Evolutionary conservation across 345 rosid genomes (phyloP).

Genomic region (Psidium friedrichsthalianum): DNA sequence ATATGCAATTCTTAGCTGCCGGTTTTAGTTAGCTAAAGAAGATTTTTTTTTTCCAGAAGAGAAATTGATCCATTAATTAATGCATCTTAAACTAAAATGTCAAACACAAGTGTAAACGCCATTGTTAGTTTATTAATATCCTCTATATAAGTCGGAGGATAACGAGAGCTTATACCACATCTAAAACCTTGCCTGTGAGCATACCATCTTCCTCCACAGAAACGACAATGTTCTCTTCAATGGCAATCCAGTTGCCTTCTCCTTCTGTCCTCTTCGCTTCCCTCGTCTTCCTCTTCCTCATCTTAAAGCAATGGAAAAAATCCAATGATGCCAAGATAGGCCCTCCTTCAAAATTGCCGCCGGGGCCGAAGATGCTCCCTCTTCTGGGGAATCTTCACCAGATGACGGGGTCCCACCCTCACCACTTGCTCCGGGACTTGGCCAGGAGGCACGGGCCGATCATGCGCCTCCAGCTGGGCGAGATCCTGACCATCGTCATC

Average conservation of each 20-base stretch:
- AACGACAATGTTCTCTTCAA: background rate
- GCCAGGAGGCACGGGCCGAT: slow-evolving; percentile 22
- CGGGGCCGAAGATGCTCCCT: slow-evolving; percentile 18
- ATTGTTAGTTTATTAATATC: background rate
- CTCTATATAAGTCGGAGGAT: background rate
- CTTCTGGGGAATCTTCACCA: slow-evolving; percentile 23
- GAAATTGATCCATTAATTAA: background rate
- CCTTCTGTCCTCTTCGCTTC: background rate
- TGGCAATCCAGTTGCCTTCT: background rate
- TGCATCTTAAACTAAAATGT: background rate
- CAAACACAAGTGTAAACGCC: background rate
- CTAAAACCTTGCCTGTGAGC: background rate
- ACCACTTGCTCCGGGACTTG: slow-evolving; percentile 8
- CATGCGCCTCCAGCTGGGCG: slow-evolving; percentile 25
- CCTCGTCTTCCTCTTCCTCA: background rate
- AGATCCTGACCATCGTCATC: slow-evolving; percentile 7
- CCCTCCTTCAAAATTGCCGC: background rate
- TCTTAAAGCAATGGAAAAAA: background rate
- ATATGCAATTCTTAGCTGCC: background rate
- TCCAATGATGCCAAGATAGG: background rate
- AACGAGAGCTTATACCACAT: background rate
- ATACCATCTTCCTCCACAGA: background rate
- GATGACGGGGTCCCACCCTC: slow-evolving; percentile 15
- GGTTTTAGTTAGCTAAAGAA: background rate
- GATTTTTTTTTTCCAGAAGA: background rate